Evolutionary conservation across 148 eudicot species (phyloP), one percentile per base, ranked within the genome.

Genomic region (Amaranthus hypochondriacus): DNA sequence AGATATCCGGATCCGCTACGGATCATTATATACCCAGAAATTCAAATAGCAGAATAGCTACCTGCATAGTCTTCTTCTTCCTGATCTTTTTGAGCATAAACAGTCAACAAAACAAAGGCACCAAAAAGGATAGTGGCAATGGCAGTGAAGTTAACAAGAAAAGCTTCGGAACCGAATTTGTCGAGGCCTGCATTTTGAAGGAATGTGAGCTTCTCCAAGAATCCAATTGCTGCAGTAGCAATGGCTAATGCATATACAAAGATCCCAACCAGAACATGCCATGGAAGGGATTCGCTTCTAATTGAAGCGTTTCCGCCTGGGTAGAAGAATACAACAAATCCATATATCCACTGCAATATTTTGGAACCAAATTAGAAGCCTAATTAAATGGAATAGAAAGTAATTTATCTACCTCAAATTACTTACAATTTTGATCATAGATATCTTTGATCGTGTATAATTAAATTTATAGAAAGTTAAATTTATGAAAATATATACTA

Each of bases 201-300:
- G 85, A 91, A 91, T 4, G 98, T 94, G n/a, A 94, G 93, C 88
- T 91, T 94, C 83, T 94, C 97, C 9, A 94, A 85, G 79, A 81
- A 92, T 9, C 98, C 98, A 7, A 94, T 51, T 5, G 87, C 75
- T 2, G 98, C 93, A 44, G 79, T 94, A 68, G 81, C 90, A 68
- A 94, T 71, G 0, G 96, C 97, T 77, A 94, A 79, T 58, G 81
- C 75, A 54, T 89, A 94, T 11, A 94, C 82, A 28, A 91, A 84
- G 46, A 83, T 56, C n/a, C 98, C 98, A 18, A 89, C 80, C 4
- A 91, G 73, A 39, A 81, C 89, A 48, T 94, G 97, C 90, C 96
- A 88, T 15, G 97, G 98, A 76, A 90, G 87, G 5, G 98, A 89
- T 10, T 79, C 89, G 28, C 85, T 74, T 78, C 97, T 89, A 3